phyloP scores from a whole-genome alignment of 768 basidiomycete genomes.

The Tulasnella sp. region DNA sequence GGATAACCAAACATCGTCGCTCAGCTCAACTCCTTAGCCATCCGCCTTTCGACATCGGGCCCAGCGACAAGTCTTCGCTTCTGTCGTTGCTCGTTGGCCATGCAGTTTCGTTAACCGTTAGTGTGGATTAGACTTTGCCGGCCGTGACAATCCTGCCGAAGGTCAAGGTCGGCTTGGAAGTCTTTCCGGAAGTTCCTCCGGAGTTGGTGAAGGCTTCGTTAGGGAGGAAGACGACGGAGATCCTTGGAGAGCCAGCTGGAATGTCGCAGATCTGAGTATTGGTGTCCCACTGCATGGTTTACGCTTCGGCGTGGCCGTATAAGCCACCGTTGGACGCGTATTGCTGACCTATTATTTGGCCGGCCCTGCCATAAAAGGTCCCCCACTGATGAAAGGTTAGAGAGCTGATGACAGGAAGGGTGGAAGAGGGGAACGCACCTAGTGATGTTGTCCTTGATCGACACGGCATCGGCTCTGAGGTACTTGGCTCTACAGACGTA shows the following conservation, averaged over 20 bases:
- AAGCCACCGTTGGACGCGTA: conserved; percentile 27
- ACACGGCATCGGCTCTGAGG: conserved; percentile 29
- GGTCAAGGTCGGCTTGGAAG: too few species aligned
- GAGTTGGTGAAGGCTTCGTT: too few species aligned
- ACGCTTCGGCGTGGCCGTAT: neutral
- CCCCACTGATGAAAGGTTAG: neutral
- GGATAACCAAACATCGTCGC: neutral
- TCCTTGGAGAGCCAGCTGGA: too few species aligned
- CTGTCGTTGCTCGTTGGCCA: neutral
- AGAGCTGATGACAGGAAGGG: neutral
- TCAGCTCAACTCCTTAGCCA: neutral
- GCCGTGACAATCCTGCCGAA: too few species aligned
- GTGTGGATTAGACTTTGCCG: too few species aligned
- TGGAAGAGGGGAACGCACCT: conserved; percentile 8
- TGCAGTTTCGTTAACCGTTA: neutral
- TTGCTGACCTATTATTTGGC: conserved; percentile 27
- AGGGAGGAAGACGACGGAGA: too few species aligned
- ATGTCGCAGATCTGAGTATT: too few species aligned
- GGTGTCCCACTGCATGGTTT: too few species aligned
- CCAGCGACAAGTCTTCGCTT: neutral
- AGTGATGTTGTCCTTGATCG: conserved; percentile 30
- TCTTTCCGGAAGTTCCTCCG: too few species aligned
- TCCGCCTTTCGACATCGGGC: neutral
- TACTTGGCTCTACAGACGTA: conserved; percentile 22
- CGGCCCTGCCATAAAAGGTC: conserved; percentile 4